phyloP scores from a whole-genome alignment of 305 asterid genomes.

The Fraxinus floribunda region DNA sequence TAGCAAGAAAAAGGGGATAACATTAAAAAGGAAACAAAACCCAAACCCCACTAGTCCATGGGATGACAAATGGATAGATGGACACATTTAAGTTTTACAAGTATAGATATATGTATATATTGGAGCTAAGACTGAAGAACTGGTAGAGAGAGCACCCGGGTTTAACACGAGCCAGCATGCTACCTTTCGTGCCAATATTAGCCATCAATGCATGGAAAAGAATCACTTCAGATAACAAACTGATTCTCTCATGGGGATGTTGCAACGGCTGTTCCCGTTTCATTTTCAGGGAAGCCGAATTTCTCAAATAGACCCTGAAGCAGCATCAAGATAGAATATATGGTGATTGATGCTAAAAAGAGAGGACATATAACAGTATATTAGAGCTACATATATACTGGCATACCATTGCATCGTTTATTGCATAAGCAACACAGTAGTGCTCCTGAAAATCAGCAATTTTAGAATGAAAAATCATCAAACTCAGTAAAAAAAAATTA shows the following conservation, averaged over 20 bases:
- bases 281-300: constrained; percentile 55
- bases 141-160: not conserved
- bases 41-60: constrained; percentile 21
- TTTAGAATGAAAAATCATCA: constrained; percentile 5
- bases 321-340: constrained; percentile 17
- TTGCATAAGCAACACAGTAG: constrained; percentile 82
- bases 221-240: not conserved
- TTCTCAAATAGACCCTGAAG: constrained; percentile 65
- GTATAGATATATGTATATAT: constrained; percentile 3
- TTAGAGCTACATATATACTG: not conserved
- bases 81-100: constrained; percentile 19
- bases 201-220: not conserved
- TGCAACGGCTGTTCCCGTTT: constrained; percentile 22
- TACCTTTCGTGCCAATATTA: not conserved
- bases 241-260: constrained; percentile 14
- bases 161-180: constrained; percentile 16
- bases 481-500: not conserved
- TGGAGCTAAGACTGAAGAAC: not conserved
- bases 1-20: constrained; percentile 16
- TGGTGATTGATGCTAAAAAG: not conserved
- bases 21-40: constrained; percentile 26
- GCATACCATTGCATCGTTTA: constrained; percentile 81
- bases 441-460: constrained; percentile 72
- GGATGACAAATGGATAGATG: constrained; percentile 16
- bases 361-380: not conserved